Evolutionary conservation across 805 yeast genomes (phyloP).

Genomic region (Nakazawaea ishiwadae): DNA sequence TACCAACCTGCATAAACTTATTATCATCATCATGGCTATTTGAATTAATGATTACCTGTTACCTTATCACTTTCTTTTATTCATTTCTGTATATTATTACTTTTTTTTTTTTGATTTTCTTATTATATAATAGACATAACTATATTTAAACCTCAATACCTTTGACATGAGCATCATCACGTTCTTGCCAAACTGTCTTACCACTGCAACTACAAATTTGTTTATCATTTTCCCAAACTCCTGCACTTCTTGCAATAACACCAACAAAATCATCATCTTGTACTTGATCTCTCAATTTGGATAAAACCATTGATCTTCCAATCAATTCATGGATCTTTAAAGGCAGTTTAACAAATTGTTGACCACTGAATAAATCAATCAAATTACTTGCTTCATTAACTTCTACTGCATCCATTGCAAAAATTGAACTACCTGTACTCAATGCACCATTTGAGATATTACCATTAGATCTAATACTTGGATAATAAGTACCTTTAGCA

Average conservation of each 20-base stretch:
- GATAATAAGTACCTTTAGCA: constrained; percentile 57
- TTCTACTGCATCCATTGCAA: constrained; percentile 37
- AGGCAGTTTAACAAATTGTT: constrained; percentile 40
- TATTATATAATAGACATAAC: not conserved
- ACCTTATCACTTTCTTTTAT: no score
- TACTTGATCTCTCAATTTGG: constrained; percentile 33
- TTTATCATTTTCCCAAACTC: constrained; percentile 94
- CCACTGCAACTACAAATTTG: constrained; percentile 94
- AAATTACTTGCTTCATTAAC: constrained; percentile 30
- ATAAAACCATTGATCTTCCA: constrained; percentile 62
- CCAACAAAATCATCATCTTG: constrained; percentile 58
- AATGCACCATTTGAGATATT: constrained; percentile 70
- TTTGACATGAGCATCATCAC: constrained; percentile 63
- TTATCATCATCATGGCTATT: no score
- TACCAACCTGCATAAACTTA: no score
- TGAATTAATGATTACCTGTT: no score
- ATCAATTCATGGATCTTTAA: constrained; percentile 55
- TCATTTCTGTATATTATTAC: no score
- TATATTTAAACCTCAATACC: constrained; percentile 35
- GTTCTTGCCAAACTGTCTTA: constrained; percentile 93
- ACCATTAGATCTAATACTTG: constrained; percentile 66
- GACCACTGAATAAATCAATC: constrained; percentile 32
- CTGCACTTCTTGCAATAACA: constrained; percentile 93
- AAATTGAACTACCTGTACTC: constrained; percentile 54
- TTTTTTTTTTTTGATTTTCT: not conserved